Base-by-base conservation (phyloP, 1,284 basidiomycete species). In the Coniferiporia weirii region DNA sequence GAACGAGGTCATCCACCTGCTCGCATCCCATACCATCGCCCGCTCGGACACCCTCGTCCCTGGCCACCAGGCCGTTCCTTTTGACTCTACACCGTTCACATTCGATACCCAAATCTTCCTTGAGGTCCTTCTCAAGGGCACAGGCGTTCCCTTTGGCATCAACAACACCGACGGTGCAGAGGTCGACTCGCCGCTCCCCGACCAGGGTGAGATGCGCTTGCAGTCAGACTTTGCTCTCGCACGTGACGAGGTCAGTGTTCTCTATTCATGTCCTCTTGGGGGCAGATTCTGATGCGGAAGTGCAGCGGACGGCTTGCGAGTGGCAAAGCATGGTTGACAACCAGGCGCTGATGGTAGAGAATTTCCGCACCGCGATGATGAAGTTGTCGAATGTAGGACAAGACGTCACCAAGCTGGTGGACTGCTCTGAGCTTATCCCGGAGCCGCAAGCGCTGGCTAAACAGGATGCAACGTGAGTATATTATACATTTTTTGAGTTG, bases 331-430 rank as follows among this genome's bases (percentile, higher is more conserved):
- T 66, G 52, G 57, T 63, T 20, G 52, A 58, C 46, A 54, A 61
- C 56, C 56, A 61, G 47, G 15, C 53, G 15, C 56, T 55, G 17
- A 61, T 61, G 60, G 40, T 17, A 13, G n/a, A 20, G 20, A 58
- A 58, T 36, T 61, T 61, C 60, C 22, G 13, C 8, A 47, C 64
- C 19, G 70, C 69, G 19, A 69, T 72, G 67, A 59, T 63, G 52
- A 72, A 72, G 67, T 67, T 75, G 52, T 53, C 69, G 9, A 57
- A 69, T 52, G 64, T 72, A 63, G 72, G 72, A 22, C 68, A 71
- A 54, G 60, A 69, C 66, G 15, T 34, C 9, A 55, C 22, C n/a
- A 50, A 57, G 6, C 61, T 64, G 36, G 49, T 63, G 45, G 63
- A 64, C 53, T 64, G 63, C 59, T 52, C 63, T 40, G 63, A 64